phyloP scores from a whole-genome alignment of 1,284 basidiomycete genomes.

The Mycena citricolor region DNA sequence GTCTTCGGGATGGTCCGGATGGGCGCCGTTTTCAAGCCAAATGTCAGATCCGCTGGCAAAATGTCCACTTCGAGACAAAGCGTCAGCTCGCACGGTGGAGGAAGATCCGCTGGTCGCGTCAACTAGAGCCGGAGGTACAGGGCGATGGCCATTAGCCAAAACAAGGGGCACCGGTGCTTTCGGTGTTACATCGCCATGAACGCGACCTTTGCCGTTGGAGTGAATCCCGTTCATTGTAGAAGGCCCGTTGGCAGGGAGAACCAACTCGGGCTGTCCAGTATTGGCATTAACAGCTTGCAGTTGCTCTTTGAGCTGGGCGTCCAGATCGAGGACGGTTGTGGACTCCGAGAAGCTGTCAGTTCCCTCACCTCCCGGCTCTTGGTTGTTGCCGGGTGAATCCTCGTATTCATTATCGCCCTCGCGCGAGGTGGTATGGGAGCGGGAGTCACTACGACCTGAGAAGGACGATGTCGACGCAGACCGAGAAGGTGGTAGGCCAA shows the following conservation, averaged over 20 bases:
- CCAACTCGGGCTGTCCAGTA: constrained; percentile 26
- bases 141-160: constrained; percentile 7
- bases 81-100: too few relatives aligned
- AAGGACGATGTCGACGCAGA: constrained; percentile 51
- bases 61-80: too few relatives aligned
- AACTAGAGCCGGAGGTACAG: neutral
- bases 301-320: constrained; percentile 31
- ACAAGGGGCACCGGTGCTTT: constrained; percentile 5
- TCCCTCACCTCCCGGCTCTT: constrained; percentile 18
- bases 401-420: constrained; percentile 67
- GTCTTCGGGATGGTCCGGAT: constrained; percentile 21
- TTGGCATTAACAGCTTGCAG: constrained; percentile 32
- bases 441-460: constrained; percentile 37
- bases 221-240: neutral
- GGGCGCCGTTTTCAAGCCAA: constrained; percentile 6
- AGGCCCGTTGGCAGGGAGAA: constrained; percentile 5
- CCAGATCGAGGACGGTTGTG: constrained; percentile 42
- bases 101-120: too few relatives aligned
- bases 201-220: constrained; percentile 7
- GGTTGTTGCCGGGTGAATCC: constrained; percentile 33
- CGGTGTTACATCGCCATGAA: constrained; percentile 21
- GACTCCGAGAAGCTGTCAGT: constrained; percentile 40
- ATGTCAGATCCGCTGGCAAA: too few relatives aligned
- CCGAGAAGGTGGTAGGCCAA: constrained; percentile 52
- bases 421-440: constrained; percentile 45